These are phyloP conservation scores for Naganishia sp. DNA, from an alignment of 1,284 basidiomycete species.

Conservation along the genomic window DNA sequence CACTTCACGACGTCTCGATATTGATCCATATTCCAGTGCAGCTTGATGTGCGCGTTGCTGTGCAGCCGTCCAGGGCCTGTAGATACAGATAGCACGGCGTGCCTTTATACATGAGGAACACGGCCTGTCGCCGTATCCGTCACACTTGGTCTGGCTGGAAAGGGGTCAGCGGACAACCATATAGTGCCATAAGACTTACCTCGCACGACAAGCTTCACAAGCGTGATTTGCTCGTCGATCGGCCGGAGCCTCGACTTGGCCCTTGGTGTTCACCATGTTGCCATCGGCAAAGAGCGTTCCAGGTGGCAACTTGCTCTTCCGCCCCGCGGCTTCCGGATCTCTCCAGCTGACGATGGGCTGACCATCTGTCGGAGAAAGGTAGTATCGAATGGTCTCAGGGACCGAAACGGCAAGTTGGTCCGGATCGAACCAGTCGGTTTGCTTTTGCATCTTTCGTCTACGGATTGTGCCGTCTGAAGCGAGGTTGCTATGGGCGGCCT, in stretches of 20 bases:
- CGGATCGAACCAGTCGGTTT: slow-evolving; percentile 19
- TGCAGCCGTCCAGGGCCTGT: slow-evolving; percentile 5
- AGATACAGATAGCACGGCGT: not conserved
- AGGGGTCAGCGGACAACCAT: not conserved
- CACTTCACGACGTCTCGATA: slow-evolving; percentile 3
- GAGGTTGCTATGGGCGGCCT: not conserved
- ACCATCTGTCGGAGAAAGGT: slow-evolving; percentile 8
- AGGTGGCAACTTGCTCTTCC: slow-evolving; percentile 11
- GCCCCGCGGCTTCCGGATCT: slow-evolving; percentile 8
- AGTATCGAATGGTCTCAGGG: slow-evolving; percentile 6
- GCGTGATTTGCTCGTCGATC: slow-evolving; percentile 18
- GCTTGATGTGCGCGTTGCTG: slow-evolving; percentile 11
- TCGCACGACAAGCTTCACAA: slow-evolving; percentile 16
- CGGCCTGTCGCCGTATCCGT: slow-evolving; percentile 17
- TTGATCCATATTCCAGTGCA: not conserved
- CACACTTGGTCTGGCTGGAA: slow-evolving; percentile 11
- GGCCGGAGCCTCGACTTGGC: slow-evolving; percentile 2
- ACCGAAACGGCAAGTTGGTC: slow-evolving; percentile 3
- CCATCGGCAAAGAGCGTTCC: slow-evolving; percentile 18
- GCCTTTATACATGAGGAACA: slow-evolving; percentile 10
- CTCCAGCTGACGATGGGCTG: slow-evolving; percentile 23
- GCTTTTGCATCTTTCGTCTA: slow-evolving; percentile 22
- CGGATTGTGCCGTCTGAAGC: not conserved
- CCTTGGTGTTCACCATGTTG: slow-evolving; percentile 11
- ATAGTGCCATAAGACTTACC: not conserved